These are phyloP conservation scores for Graphilbum ipis-grandicollis DNA, from an alignment of 2,329 filamentous ascomycete genomes.

Conservation along the genomic window DNA sequence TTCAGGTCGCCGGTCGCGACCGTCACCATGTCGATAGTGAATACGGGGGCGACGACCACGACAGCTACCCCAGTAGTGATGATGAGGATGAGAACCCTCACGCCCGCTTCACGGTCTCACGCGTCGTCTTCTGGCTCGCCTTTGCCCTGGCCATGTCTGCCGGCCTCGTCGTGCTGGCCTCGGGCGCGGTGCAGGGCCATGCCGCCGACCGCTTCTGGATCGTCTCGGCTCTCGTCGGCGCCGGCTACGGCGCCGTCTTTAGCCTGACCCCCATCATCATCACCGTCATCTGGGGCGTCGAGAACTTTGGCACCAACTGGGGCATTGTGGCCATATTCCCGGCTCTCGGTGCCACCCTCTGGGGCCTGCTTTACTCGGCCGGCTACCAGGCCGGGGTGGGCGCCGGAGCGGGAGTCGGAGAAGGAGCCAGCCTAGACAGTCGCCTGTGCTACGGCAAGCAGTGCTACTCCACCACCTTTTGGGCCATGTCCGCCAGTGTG, in stretches of 20 bases:
- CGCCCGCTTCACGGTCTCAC: slow-evolving; percentile 40
- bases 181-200: slow-evolving; percentile 57
- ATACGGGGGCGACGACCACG: slow-evolving; percentile 7
- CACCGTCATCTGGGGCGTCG: slow-evolving; percentile 94
- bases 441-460: slow-evolving; percentile 59
- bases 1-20: slow-evolving; percentile 20
- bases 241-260: slow-evolving; percentile 87
- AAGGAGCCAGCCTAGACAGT: slow-evolving; percentile 3
- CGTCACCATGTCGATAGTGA: no score
- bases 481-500: slow-evolving; percentile 69
- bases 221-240: slow-evolving; percentile 68
- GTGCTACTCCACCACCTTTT: slow-evolving; percentile 72
- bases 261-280: slow-evolving; percentile 80
- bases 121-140: slow-evolving; percentile 60
- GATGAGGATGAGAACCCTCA: slow-evolving; percentile 9
- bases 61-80: slow-evolving; percentile 17
- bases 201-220: slow-evolving; percentile 66
- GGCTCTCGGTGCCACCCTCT: slow-evolving; percentile 71
- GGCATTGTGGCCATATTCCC: slow-evolving; percentile 88
- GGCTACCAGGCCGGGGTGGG: slow-evolving; percentile 56
- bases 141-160: slow-evolving; percentile 58
- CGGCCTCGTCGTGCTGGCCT: slow-evolving; percentile 63
- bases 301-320: slow-evolving; percentile 98
- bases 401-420: slow-evolving; percentile 17
- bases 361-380: slow-evolving; percentile 75